These are phyloP conservation scores for Simplicillium sp. DNA, from an alignment of 2,329 filamentous ascomycete genomes.

Conservation along the genomic window DNA sequence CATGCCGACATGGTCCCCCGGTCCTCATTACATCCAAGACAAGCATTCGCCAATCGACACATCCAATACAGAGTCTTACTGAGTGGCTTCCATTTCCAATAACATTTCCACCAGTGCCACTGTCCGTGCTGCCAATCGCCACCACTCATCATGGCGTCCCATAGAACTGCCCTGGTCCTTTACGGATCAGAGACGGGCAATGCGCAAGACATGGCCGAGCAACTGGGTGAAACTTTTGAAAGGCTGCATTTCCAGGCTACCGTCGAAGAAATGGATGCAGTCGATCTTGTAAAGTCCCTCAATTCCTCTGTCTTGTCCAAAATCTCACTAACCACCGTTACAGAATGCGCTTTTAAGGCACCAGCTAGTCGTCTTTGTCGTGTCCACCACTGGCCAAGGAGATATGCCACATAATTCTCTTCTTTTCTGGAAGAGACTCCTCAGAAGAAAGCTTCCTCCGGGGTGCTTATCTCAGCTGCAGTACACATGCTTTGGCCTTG, in stretches of 20 bases:
- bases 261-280: conserved; percentile 67
- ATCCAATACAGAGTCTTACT: too few relatives aligned
- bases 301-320: neutral
- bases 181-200: conserved; percentile 96
- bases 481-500: conserved; percentile 84
- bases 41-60: conserved; percentile 5
- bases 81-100: too few relatives aligned
- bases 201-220: conserved; percentile 81
- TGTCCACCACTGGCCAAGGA: conserved; percentile 91
- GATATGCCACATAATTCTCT: conserved; percentile 80
- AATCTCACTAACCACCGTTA: conserved; percentile 3
- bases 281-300: conserved; percentile 56
- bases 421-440: conserved; percentile 74
- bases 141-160: too few relatives aligned
- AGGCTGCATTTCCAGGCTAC: conserved; percentile 69
- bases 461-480: conserved; percentile 57
- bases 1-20: neutral
- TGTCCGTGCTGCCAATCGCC: too few relatives aligned
- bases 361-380: conserved; percentile 63
- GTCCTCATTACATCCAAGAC: conserved; percentile 14
- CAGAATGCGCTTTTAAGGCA: conserved; percentile 42
- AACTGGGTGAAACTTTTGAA: conserved; percentile 65
- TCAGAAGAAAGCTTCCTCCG: conserved; percentile 67
- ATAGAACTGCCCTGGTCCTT: conserved; percentile 54
- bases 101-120: too few relatives aligned